Evolutionary conservation across 129 eudicot species (phyloP).

Genomic region (Ambrosia trifida): DNA sequence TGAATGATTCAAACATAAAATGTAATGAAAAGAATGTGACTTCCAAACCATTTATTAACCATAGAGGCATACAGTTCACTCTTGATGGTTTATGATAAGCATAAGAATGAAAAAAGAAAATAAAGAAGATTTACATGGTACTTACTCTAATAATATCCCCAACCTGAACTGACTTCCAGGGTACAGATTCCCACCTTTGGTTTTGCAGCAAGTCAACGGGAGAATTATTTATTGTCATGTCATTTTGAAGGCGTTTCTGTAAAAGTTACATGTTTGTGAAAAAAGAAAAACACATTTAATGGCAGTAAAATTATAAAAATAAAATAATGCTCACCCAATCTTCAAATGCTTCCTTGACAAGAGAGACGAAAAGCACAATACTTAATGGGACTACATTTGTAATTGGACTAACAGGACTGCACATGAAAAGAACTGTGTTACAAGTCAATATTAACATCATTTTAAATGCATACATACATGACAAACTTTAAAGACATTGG

Average conservation of each 20-base stretch:
- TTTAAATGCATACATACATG: not conserved
- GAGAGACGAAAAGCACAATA: constrained; percentile 89
- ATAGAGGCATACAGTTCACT: constrained; percentile 18
- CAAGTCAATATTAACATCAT: constrained; percentile 14
- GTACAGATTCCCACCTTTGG: constrained; percentile 62
- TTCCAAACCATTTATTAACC: constrained; percentile 18
- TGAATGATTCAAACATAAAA: not conserved
- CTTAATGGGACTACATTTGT: constrained; percentile 86
- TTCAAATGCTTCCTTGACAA: constrained; percentile 94
- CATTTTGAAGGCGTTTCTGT: constrained; percentile 95
- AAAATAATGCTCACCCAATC: constrained; percentile 74
- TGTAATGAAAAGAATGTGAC: not conserved
- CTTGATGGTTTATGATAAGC: not conserved
- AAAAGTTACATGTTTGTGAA: constrained; percentile 22
- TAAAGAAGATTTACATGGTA: not conserved
- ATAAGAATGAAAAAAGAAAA: not conserved
- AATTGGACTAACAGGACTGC: constrained; percentile 97
- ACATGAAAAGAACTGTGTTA: constrained; percentile 36
- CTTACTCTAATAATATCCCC: constrained; percentile 92
- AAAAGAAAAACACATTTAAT: constrained; percentile 6
- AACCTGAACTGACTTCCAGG: constrained; percentile 90
- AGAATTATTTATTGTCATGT: constrained; percentile 75
- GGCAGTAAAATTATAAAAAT: constrained; percentile 1
- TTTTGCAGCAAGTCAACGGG: constrained; percentile 72
- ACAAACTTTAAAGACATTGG: not conserved